These are phyloP conservation scores for Mycosphaerella sp. DNA, from an alignment of 2,329 filamentous ascomycete species.

Conservation along the genomic window DNA sequence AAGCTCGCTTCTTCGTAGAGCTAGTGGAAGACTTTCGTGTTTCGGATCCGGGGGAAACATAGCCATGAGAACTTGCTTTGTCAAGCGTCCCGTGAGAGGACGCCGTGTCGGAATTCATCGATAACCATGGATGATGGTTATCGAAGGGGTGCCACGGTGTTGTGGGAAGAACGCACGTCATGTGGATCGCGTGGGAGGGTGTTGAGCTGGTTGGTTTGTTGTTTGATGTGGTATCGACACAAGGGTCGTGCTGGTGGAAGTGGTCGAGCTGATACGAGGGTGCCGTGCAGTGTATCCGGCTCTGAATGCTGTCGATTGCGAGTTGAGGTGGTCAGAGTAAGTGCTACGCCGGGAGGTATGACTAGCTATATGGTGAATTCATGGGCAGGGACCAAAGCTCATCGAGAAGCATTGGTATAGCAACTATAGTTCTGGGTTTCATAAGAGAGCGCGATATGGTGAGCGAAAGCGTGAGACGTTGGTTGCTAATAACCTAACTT, in stretches of 20 bases:
- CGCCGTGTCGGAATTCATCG: slow-evolving; percentile 28
- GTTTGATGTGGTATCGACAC: neutral
- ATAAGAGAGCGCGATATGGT: slow-evolving; percentile 14
- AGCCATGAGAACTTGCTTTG: slow-evolving; percentile 26
- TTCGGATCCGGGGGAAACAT: slow-evolving; percentile 29
- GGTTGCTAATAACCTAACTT: slow-evolving; percentile 23
- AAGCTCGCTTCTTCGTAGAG: slow-evolving; percentile 44
- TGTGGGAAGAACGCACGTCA: slow-evolving; percentile 31
- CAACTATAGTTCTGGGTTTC: slow-evolving; percentile 2
- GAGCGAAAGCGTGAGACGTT: slow-evolving; percentile 19
- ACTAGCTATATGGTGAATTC: slow-evolving; percentile 14
- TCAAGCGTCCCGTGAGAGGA: slow-evolving; percentile 22
- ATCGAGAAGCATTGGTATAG: slow-evolving; percentile 17
- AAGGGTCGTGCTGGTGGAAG: neutral
- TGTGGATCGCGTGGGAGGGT: slow-evolving; percentile 16
- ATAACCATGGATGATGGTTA: slow-evolving; percentile 28
- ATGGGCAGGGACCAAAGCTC: slow-evolving; percentile 12
- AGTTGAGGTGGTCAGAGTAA: slow-evolving; percentile 2
- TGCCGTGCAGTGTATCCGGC: slow-evolving; percentile 24
- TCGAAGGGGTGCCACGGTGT: slow-evolving; percentile 29
- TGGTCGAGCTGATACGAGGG: slow-evolving; percentile 1
- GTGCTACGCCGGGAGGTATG: slow-evolving; percentile 10
- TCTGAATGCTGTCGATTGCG: slow-evolving; percentile 4
- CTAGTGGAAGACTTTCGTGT: slow-evolving; percentile 25
- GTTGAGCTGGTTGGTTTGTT: slow-evolving; percentile 1